Evolutionary conservation across 257 asterid genomes (phyloP), one percentile per base, ranked within the genome.

Genomic region (Penstemon eatonii): DNA sequence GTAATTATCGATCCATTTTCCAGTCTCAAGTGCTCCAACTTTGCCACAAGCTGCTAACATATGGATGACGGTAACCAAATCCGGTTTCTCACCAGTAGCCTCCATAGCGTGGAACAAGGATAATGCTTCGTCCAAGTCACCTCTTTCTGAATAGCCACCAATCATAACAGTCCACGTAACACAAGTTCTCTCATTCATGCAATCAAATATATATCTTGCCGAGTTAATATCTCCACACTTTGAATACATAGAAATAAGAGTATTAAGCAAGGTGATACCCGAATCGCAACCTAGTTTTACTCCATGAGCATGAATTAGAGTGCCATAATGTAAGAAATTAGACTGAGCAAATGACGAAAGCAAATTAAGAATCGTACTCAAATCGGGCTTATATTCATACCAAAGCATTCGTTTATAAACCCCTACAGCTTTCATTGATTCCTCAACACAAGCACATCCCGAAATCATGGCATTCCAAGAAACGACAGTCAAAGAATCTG

Each of bases 141-240:
- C 92, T 33, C 63, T 74, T 25, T 78, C 87, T 37, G 89, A 67
- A 57, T 82, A 86, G 18, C 91, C 87, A 49, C 87, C 87, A 10
- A 91, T 83, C 83, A 88, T 83, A 42, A 80, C 82, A 3, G 95
- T 90, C 96, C 97, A 91, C 5, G 97, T 74, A 70, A 88, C 78
- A 8, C 78, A 60, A 0, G 95, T 86, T 59, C 76, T 80, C 73
- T 47, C 75, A 36, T 25, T 12, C 83, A 91, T 82, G 53, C 56
- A 59, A 59, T 81, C 73, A 61, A 91, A 91, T 40, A 88, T 58
- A 5, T 63, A 72, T 74, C 85, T 80, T 1, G 86, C 90, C 2
- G 85, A 74, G 10, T 8, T 53, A 55, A 85, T 67, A 64, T 83
- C 83, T 65, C 87, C 87, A 67, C 90, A 88, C 69, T 81, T 86